A percentile compares a stretch with the other conserved stretches of the same genome.
phyloP scores from a whole-genome alignment of 2,329 filamentous ascomycete genomes.

The Diaporthe sp. region DNA sequence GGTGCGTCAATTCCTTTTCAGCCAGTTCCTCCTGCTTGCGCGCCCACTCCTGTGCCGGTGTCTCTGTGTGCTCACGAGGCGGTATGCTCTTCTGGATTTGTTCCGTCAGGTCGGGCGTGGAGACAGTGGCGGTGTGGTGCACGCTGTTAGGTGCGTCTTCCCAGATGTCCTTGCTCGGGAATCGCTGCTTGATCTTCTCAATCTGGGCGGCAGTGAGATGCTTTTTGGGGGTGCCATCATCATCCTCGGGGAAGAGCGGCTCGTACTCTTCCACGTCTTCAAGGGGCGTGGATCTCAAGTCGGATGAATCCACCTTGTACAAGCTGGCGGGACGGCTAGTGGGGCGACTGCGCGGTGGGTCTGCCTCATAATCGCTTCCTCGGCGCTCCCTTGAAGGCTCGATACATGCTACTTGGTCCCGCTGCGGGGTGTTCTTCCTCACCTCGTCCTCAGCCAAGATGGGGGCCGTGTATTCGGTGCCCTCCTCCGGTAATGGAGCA shows the following conservation, averaged over 20 bases:
- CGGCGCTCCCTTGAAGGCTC: slow-evolving; percentile 78
- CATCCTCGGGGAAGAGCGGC: slow-evolving; percentile 89
- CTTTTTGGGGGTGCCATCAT: slow-evolving; percentile 61
- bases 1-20: slow-evolving; percentile 63
- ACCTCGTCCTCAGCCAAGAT: slow-evolving; percentile 93
- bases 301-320: slow-evolving; percentile 67
- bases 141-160: slow-evolving; percentile 93
- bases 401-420: slow-evolving; percentile 83
- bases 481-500: slow-evolving; percentile 64
- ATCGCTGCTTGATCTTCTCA: slow-evolving; percentile 72
- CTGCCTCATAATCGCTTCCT: slow-evolving; percentile 68
- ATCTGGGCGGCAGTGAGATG: slow-evolving; percentile 52
- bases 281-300: slow-evolving; percentile 76
- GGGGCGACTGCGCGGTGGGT: slow-evolving; percentile 70
- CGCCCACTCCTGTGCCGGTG: slow-evolving; percentile 74
- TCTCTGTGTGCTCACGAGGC: slow-evolving; percentile 58
- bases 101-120: slow-evolving; percentile 75
- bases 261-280: slow-evolving; percentile 96
- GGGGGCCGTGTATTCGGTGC: slow-evolving; percentile 76
- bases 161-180: slow-evolving; percentile 97
- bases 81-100: slow-evolving; percentile 48
- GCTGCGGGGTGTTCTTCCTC: slow-evolving; percentile 76
- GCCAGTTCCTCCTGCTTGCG: slow-evolving; percentile 75
- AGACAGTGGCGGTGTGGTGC: slow-evolving; percentile 84
- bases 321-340: slow-evolving; percentile 74